Evolutionary conservation across 148 eudicot genomes (phyloP), one percentile per base, ranked within the genome.

Genomic region (Vaccinium darrowii): DNA sequence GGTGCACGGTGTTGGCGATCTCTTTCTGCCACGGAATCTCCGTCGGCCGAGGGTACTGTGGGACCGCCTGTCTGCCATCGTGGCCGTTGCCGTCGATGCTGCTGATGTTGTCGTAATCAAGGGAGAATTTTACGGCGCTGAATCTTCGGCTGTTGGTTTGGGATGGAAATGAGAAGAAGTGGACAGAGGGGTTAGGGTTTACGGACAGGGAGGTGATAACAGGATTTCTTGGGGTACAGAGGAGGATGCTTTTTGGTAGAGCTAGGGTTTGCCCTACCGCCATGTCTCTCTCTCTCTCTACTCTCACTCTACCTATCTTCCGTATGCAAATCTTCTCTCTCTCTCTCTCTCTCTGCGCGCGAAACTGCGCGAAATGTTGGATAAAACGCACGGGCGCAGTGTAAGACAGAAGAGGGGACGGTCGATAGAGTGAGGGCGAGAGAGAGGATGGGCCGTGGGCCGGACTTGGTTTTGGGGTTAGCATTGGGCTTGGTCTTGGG

Each of bases 11-110:
- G 82, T 95, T 95, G 56, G 92, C 89, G 10, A 95, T 87, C 83
- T 95, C 98, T 84, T 95, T 95, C 85, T 91, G 92, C 98, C 98
- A 95, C 84, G 83, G 91, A 52, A 93, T 90, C 86, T 94, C 97
- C 16, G 91, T 8, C 7, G 98, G 98, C 56, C 86, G 85, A 0
- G 94, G 90, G 82, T 91, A 90, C 74, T 87, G 82, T 12, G 79
- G 81, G 2, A 76, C 82, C 65, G 25, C 79, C 12, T 52, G 33
- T 57, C 84, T 79, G 50, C 84, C 83, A 23, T 84, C 67, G 43
- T 52, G 52, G 13, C 86, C 82, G 82, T 47, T 86, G 27, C 57
- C 73, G 43, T 12, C 52, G 79, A 54, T 86, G 84, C 43, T 86
- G 47, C 54, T 81, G 36, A 4, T 43, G 47, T 43, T 65, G 79